Evolutionary conservation across 2,329 filamentous ascomycete species (phyloP).

Genomic region (Hypoxylon sp.): DNA sequence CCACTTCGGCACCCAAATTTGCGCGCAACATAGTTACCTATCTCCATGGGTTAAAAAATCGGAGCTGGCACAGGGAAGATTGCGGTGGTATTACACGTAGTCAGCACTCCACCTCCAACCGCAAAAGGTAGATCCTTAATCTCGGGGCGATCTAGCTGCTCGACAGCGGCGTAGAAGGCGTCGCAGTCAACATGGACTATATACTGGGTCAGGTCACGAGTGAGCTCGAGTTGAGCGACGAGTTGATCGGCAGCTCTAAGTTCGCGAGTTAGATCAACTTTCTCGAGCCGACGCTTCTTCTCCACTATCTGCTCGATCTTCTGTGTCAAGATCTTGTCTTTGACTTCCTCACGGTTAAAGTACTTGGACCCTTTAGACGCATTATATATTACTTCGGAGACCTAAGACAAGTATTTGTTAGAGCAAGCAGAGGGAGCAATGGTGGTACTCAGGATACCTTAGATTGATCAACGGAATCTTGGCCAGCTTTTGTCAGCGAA

Average conservation of each 20-base stretch:
- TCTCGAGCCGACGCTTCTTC: conserved; percentile 80
- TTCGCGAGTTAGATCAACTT: conserved; percentile 78
- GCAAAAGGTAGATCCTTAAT: conserved; percentile 89
- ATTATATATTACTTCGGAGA: conserved; percentile 97
- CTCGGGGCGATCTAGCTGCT: conserved; percentile 85
- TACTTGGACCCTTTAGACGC: conserved; percentile 96
- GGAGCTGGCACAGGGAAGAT: too few relatives aligned
- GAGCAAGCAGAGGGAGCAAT: not conserved
- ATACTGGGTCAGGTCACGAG: conserved; percentile 83
- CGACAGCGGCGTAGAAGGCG: conserved; percentile 96
- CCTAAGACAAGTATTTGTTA: conserved; percentile 57
- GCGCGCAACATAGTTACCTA: conserved; percentile 83
- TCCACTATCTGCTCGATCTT: conserved; percentile 85
- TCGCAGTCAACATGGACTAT: conserved; percentile 97
- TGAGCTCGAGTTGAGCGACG: conserved; percentile 80
- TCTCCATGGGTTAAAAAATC: too few relatives aligned
- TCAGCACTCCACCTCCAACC: conserved; percentile 77
- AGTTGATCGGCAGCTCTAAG: conserved; percentile 82
- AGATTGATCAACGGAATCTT: conserved; percentile 91
- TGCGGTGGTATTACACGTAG: conserved; percentile 60
- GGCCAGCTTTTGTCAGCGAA: conserved; percentile 92
- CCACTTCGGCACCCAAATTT: conserved; percentile 92
- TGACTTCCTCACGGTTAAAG: conserved; percentile 89
- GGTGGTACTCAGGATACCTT: conserved; percentile 64
- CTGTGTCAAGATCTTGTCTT: conserved; percentile 83